Evolutionary conservation across 371 early-diverging fungal genomes (phyloP).

Genomic region (Chytridium lagenaria): DNA sequence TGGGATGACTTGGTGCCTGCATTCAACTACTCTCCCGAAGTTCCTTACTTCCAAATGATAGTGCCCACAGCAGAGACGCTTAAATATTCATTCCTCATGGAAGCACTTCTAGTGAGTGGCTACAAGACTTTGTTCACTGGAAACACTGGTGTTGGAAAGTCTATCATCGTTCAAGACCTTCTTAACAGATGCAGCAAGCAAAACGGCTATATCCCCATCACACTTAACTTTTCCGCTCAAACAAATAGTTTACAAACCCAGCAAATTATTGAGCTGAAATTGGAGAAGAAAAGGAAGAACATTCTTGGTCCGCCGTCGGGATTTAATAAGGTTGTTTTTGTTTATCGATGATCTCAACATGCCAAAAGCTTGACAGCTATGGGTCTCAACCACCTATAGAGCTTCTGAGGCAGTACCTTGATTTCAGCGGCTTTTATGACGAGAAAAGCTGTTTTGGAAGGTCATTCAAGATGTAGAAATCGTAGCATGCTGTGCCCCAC

Average conservation of each 20-base stretch:
- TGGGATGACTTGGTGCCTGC: slow-evolving; percentile 58
- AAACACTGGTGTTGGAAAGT: slow-evolving; percentile 59
- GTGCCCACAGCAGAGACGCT: slow-evolving; percentile 59
- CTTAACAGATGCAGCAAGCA: slow-evolving; percentile 44
- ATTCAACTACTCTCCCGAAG: slow-evolving; percentile 47
- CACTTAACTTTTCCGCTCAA: slow-evolving; percentile 57
- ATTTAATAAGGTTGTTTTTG: slow-evolving; percentile 48
- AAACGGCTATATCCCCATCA: slow-evolving; percentile 45
- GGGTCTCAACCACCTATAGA: slow-evolving; percentile 62
- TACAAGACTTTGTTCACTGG: slow-evolving; percentile 51
- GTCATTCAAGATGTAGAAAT: slow-evolving; percentile 53
- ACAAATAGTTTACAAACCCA: slow-evolving; percentile 54
- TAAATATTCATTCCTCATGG: slow-evolving; percentile 53
- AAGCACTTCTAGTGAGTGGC: slow-evolving; percentile 44
- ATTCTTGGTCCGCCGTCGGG: slow-evolving; percentile 56
- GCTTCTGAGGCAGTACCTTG: slow-evolving; percentile 55
- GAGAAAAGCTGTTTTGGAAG: slow-evolving; percentile 58
- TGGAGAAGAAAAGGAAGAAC: slow-evolving; percentile 60
- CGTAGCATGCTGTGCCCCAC: slow-evolving; percentile 57
- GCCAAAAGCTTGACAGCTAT: slow-evolving; percentile 60
- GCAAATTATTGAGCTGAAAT: slow-evolving; percentile 56
- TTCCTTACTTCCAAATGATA: slow-evolving; percentile 60
- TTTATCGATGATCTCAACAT: slow-evolving; percentile 63
- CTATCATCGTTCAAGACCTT: slow-evolving; percentile 54
- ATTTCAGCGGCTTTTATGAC: slow-evolving; percentile 58